phyloP scores from a whole-genome alignment of 805 yeast genomes.

The Spathaspora gorwiae region DNA sequence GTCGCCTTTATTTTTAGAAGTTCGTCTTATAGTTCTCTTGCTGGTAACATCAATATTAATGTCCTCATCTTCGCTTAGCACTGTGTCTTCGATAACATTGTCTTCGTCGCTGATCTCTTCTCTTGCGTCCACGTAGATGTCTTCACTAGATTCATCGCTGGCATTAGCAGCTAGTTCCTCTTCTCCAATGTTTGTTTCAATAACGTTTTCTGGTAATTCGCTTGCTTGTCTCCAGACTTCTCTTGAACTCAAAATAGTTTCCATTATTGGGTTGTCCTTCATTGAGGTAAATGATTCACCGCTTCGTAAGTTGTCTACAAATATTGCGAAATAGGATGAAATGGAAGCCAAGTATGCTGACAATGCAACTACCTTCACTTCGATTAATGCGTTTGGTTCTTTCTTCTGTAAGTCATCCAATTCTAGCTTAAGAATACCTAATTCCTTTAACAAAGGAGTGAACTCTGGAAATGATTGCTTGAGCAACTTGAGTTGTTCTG shows the following conservation, averaged over 20 bases:
- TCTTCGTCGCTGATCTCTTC: conserved; percentile 12
- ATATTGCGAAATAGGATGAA: conserved; percentile 71
- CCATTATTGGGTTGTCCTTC: conserved; percentile 91
- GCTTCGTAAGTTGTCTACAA: conserved; percentile 50
- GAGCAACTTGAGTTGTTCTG: conserved; percentile 51
- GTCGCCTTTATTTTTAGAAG: conserved; percentile 18
- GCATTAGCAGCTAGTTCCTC: conserved; percentile 1
- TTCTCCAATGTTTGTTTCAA: conserved; percentile 3
- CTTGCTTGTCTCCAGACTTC: conserved; percentile 88
- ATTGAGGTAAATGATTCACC: conserved; percentile 53
- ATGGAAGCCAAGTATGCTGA: conserved; percentile 77
- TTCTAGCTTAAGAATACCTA: conserved; percentile 22
- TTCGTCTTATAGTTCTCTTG: conserved; percentile 48
- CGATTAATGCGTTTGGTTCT: conserved; percentile 27
- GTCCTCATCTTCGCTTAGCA: conserved; percentile 22
- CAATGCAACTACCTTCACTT: conserved; percentile 64
- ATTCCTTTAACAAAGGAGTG: conserved; percentile 67
- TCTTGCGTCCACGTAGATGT: conserved; percentile 11
- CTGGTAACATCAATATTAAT: conserved; percentile 49
- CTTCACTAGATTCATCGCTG: conserved; percentile 13
- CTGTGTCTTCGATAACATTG: conserved; percentile 14
- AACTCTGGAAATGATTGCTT: conserved; percentile 77
- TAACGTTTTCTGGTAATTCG: conserved; percentile 36
- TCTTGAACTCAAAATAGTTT: conserved; percentile 70
- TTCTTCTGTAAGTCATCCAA: conserved; percentile 8